Base-by-base conservation (phyloP, 148 eudicot genomes). In the Salicornia ramosissima region DNA sequence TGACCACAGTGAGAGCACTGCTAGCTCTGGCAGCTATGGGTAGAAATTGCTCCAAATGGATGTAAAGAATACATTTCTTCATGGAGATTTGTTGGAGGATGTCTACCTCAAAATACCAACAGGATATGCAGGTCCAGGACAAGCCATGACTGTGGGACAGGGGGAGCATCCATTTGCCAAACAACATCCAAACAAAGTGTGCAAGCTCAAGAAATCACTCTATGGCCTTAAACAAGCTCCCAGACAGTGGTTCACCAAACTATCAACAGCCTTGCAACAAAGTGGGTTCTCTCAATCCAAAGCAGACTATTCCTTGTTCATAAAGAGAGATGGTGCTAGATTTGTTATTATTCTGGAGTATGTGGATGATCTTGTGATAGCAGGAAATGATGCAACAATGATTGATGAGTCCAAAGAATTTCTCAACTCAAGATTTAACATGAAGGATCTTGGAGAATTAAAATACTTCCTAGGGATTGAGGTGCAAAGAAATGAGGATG, bases 221-320 rank as follows among this genome's bases (percentile, higher is more conserved):
- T 64, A 64, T 64, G 68, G 68, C 0, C 28, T 64, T 8, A 64
- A 64, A n/a, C 52, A 64, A 15, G 68, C 68, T 0, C 68, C 68
- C 2, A 21, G 68, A 42, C 68, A 64, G 22, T 64, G 68, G 51
- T 64, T 64, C 19, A 18, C 51, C 0, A 64, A 64, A 15, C 31
- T 64, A 1, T 64, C 68, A 1, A 6, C 14, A 0, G 28, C 47
- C 45, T 45, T 63, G 5, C n/a, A 13, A 6, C 0, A 31, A 0
- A 2, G 1, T 60, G 65, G 65, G 0, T 60, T 29, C 67, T 2
- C 21, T 0, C 49, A 63, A 22, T 63, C 67, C 8, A 42, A 63
- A 1, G 25, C 26, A 1, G 67, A 63, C n/a, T 13, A 36, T 6
- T 39, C 49, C 0, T 24, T 36, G 0, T 63, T 63, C 15, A 16